Evolutionary conservation across 148 eudicot species (phyloP).

Genomic region (Cornus florida): DNA sequence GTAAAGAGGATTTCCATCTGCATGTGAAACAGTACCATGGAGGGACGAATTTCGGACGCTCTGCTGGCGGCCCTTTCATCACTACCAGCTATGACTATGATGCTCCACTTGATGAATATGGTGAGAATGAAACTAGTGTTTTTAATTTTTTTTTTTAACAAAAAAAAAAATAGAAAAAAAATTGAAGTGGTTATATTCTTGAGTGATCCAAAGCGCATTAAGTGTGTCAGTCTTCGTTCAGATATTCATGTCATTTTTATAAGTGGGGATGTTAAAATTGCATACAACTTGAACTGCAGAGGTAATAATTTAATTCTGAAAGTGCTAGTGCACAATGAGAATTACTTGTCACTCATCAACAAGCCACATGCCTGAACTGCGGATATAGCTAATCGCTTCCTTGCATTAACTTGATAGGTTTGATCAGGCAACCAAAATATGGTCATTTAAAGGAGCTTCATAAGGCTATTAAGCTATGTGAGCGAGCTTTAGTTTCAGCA

Average conservation of each 20-base stretch:
- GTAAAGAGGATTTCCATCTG: neutral
- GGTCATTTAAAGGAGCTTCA: conserved; percentile 85
- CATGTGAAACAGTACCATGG: conserved; percentile 72
- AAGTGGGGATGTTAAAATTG: neutral
- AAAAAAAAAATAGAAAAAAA: neutral
- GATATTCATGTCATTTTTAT: neutral
- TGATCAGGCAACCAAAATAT: conserved; percentile 79
- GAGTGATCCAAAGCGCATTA: neutral
- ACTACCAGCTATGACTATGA: conserved; percentile 93
- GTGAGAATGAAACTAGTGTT: conserved; percentile 28
- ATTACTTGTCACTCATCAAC: neutral
- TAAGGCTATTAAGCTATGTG: conserved; percentile 72
- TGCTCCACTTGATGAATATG: conserved; percentile 96
- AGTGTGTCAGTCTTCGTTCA: neutral
- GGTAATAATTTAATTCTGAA: no score
- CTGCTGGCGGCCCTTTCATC: conserved; percentile 93
- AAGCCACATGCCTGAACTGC: neutral
- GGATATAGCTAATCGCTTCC: conserved; percentile 12
- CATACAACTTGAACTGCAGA: neutral
- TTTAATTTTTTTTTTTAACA: neutral
- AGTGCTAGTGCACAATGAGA: neutral
- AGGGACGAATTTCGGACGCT: conserved; percentile 88
- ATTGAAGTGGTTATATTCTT: neutral
- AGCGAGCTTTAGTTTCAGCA: conserved; percentile 69
- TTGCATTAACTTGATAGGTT: conserved; percentile 41